Evolutionary conservation across 2,329 filamentous ascomycete species (phyloP).

Genomic region (Rasamsonia emersonii): DNA sequence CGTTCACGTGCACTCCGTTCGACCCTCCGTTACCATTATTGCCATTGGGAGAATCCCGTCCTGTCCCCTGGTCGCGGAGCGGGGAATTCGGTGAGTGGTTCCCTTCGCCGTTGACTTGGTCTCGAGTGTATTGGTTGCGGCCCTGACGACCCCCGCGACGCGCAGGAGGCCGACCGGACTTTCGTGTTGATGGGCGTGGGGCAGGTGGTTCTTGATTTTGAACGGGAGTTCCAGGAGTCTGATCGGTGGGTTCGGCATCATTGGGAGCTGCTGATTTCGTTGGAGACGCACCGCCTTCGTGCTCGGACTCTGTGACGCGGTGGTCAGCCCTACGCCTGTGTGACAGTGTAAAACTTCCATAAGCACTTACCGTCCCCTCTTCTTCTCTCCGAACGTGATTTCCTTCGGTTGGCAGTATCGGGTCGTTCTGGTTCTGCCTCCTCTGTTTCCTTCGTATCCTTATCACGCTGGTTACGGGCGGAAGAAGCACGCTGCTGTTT

Average conservation of each 20-base stretch:
- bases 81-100: conserved; percentile 27
- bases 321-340: conserved; percentile 1
- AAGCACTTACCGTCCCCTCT: conserved; percentile 62
- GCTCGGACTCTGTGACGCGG: conserved; percentile 55
- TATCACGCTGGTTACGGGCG: conserved; percentile 45
- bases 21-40: conserved; percentile 17
- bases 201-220: conserved; percentile 27
- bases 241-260: conserved; percentile 31
- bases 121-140: conserved; percentile 75
- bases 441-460: conserved; percentile 37
- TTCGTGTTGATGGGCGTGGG: conserved; percentile 45
- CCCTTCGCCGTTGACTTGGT: conserved; percentile 47
- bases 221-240: conserved; percentile 36
- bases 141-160: conserved; percentile 57
- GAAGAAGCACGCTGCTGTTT: conserved; percentile 50
- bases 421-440: conserved; percentile 65
- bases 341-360: conserved; percentile 1
- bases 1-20: conserved; percentile 45
- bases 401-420: conserved; percentile 70
- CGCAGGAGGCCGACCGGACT: conserved; percentile 55
- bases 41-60: conserved; percentile 26
- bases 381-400: conserved; percentile 71
- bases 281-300: conserved; percentile 52
- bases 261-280: conserved; percentile 31
- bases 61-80: conserved; percentile 29